phyloP scores from a whole-genome alignment of 768 basidiomycete species.

The Boletus coccyginus region DNA sequence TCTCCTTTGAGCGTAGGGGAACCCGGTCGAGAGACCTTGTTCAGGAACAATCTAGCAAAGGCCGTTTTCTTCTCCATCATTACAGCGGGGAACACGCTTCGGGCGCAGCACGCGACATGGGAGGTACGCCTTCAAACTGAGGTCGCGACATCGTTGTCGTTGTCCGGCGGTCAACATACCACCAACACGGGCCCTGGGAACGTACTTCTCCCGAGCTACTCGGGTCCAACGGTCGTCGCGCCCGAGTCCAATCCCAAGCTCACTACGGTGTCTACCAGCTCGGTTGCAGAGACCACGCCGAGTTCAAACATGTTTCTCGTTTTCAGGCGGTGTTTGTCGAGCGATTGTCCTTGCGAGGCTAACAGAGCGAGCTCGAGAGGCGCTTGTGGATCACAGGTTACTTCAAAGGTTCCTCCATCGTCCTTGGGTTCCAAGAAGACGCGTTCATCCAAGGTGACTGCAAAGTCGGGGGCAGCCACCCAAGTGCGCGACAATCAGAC shows the following conservation, averaged over 20 bases:
- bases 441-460: background rate
- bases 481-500: background rate
- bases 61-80: slow-evolving; percentile 1
- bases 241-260: background rate
- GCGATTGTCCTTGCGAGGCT: slow-evolving; percentile 14
- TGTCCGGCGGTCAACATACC: background rate
- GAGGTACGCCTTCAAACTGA: slow-evolving; percentile 9
- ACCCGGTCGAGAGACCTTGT: background rate
- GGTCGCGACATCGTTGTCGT: background rate
- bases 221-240: background rate
- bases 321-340: slow-evolving; percentile 7
- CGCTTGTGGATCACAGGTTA: background rate
- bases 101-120: slow-evolving; percentile 12
- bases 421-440: background rate
- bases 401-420: background rate
- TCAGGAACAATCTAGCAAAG: slow-evolving; percentile 13
- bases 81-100: slow-evolving; percentile 14
- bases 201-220: background rate
- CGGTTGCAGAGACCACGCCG: background rate
- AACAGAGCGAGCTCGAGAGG: background rate
- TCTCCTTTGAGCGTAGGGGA: background rate
- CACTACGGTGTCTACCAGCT: background rate
- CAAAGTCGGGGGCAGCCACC: background rate
- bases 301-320: slow-evolving; percentile 6
- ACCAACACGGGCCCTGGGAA: background rate